Percentiles rank a stretch among this genome's conserved stretches.
Evolutionary conservation across 2,329 filamentous ascomycete genomes (phyloP).

Genomic region (Cladosporium halotolerans): DNA sequence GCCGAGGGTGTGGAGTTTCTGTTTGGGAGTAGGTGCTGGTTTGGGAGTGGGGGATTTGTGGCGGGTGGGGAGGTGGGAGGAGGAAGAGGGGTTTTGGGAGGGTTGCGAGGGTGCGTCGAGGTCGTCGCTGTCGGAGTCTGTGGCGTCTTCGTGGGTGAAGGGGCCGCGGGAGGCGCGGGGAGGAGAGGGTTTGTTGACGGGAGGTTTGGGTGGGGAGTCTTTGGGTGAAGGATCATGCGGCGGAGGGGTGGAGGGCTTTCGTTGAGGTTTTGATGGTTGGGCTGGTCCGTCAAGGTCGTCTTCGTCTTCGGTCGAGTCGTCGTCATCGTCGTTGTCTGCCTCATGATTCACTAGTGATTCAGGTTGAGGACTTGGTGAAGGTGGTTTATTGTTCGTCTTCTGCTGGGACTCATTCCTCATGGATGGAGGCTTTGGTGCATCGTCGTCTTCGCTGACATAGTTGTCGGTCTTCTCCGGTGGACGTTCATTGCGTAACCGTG

Average conservation of each 20-base stretch:
- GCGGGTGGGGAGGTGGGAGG: neutral
- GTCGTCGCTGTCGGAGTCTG: conserved; percentile 3
- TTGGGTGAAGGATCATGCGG: conserved; percentile 20
- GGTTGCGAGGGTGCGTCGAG: neutral
- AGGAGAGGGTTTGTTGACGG: neutral
- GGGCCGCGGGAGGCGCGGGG: conserved; percentile 3
- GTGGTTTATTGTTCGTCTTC: too few species aligned
- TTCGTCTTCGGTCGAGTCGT: conserved; percentile 37
- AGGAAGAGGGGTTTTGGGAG: neutral
- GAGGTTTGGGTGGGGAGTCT: neutral
- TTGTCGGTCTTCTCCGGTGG: neutral
- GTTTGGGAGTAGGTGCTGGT: neutral
- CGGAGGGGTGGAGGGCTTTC: conserved; percentile 21
- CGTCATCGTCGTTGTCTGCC: conserved; percentile 20
- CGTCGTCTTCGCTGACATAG: neutral
- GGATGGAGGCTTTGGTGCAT: neutral
- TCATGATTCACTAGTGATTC: neutral
- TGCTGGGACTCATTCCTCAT: too few species aligned
- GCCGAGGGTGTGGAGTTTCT: conserved; percentile 16
- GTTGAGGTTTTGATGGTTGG: neutral
- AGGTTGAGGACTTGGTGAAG: too few species aligned
- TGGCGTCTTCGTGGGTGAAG: conserved; percentile 12
- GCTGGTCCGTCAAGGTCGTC: conserved; percentile 32
- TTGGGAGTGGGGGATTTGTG: conserved; percentile 5
- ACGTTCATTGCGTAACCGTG: conserved; percentile 13